Base-by-base conservation (phyloP, 1,284 basidiomycete genomes). In the Chalciporus sp. region DNA sequence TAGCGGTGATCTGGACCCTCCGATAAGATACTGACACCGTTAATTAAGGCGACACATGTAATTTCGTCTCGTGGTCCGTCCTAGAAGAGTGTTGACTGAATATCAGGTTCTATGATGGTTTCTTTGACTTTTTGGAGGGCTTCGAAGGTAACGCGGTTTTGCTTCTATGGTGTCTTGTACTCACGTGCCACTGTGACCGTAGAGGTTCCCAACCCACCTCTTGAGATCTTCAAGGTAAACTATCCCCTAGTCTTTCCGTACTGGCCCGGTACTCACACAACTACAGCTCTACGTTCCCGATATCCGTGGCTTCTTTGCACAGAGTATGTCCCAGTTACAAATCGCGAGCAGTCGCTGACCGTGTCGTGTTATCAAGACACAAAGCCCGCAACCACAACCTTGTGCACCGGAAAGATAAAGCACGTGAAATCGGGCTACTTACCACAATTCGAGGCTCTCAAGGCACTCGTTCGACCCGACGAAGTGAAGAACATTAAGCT, bases 401-500 rank as follows among this genome's bases (percentile, higher is more conserved):
- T 81, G 49, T 87, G 85, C 60, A 78, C 76, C 39, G 76, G 80
- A 12, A 87, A 86, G 69, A 81, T 89, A 54, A 80, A 72, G 67
- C 78, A 85, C 45, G 82, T 77, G 16, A 80, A 78, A 58, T 78
- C 84, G 1, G 85, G 86, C 60, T 87, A 87, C 63, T 67, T 83
- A n/a, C 75, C 82, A 17, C 78, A 86, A 57, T 87, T 84, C 62
- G 78, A 83, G 53, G 80, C 74, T 41, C 70, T 86, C 47, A 87
- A 84, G 67, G 72, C 68, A 31, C 63, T 84, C 19, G 82, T 85
- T 26, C 65, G 76, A 16, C 73, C 80, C 16, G 78, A 86, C 69
- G 85, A 88, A 61, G 80, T 85, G 60, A 75, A 81, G 61, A 73
- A 80, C 62, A 80, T 90, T 68, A 92, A 92, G 69, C 70, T 92